These are phyloP conservation scores for Suhomyces guaymorum DNA, from an alignment of 1,139 yeast species.

Conservation along the genomic window DNA sequence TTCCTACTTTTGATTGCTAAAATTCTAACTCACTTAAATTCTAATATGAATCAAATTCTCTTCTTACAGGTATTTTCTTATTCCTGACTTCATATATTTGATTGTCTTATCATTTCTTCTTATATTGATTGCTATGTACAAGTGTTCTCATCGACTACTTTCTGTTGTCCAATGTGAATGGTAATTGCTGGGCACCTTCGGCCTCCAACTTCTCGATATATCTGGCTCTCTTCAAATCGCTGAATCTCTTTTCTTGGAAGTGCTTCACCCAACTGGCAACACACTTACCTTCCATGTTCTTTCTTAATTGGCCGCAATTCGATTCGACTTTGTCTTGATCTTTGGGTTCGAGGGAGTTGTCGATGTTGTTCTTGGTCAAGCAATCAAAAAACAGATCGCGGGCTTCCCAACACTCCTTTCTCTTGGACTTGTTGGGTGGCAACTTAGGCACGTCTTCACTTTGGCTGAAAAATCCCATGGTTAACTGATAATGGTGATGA, in stretches of 20 bases:
- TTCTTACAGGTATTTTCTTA: no score
- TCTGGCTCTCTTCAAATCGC: conserved; percentile 43
- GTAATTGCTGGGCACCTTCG: conserved; percentile 51
- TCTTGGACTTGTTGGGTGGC: conserved; percentile 45
- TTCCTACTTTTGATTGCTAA: no score
- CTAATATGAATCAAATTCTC: no score
- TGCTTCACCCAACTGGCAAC: conserved; percentile 49
- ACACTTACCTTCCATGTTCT: conserved; percentile 41
- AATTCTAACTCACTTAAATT: no score
- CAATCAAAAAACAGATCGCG: conserved; percentile 47
- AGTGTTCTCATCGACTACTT: conserved; percentile 11
- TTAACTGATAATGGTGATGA: not conserved
- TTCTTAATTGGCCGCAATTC: conserved; percentile 38
- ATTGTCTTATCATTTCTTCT: no score
- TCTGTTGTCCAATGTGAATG: conserved; percentile 41
- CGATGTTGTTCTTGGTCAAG: conserved; percentile 40
- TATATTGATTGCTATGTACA: conserved; percentile 14
- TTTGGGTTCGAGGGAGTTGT: conserved; percentile 46
- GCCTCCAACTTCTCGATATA: conserved; percentile 46
- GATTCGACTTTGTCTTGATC: conserved; percentile 32
- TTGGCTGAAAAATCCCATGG: conserved; percentile 41
- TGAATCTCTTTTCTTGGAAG: conserved; percentile 49
- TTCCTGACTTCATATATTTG: no score
- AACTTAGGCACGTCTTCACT: conserved; percentile 27
- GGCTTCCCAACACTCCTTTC: conserved; percentile 47